Evolutionary conservation across 139 green algal genomes (phyloP).

Genomic region (Gonium pectorale): DNA sequence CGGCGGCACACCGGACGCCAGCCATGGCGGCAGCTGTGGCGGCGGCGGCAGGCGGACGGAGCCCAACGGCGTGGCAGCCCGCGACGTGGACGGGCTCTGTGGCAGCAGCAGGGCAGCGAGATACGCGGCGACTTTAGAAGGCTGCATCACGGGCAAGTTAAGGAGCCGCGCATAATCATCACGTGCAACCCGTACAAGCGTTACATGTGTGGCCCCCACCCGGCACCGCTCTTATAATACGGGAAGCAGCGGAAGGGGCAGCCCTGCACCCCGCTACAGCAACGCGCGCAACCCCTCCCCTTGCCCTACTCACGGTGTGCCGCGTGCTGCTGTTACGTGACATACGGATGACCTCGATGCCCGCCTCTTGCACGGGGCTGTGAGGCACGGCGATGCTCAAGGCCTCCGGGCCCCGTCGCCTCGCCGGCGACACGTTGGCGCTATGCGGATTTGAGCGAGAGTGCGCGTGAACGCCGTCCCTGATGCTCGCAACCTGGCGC

Average conservation of each 20-base stretch:
- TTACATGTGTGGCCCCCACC: too few relatives aligned
- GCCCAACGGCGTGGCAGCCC: constrained; percentile 2
- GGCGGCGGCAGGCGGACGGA: constrained; percentile 5
- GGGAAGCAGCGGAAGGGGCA: too few relatives aligned
- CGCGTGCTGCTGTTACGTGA: background rate
- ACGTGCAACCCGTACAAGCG: too few relatives aligned
- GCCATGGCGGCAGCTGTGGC: background rate
- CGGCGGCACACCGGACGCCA: too few relatives aligned
- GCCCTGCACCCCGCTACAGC: too few relatives aligned
- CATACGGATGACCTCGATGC: constrained; percentile 33
- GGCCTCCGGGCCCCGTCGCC: background rate
- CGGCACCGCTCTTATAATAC: too few relatives aligned
- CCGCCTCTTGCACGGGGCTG: background rate
- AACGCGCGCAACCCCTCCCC: too few relatives aligned
- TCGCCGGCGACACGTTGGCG: background rate
- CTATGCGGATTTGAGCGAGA: background rate
- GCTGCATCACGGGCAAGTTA: too few relatives aligned
- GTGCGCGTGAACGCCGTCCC: too few relatives aligned
- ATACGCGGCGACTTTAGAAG: background rate
- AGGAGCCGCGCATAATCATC: too few relatives aligned
- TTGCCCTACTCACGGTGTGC: background rate
- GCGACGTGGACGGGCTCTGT: constrained; percentile 2
- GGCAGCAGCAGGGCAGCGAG: background rate
- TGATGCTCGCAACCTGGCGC: constrained; percentile 1
- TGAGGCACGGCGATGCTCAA: constrained; percentile 13